Conservation (phyloP, 306 rosid genomes). For the Calophaca sinica region DNA sequence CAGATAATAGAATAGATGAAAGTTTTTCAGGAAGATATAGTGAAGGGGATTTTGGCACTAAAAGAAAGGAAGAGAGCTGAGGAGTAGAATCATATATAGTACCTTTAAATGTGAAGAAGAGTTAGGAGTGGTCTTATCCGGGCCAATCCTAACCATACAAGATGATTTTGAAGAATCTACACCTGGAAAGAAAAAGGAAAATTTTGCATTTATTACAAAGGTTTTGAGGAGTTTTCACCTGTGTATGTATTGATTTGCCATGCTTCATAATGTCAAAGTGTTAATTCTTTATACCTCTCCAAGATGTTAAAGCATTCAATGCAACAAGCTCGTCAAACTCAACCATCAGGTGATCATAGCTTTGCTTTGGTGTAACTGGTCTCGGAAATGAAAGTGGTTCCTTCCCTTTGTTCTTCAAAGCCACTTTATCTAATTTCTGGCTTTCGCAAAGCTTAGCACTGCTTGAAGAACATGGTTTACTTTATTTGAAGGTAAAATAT, state of each 20-base stretch:
- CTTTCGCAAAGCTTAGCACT: slow-evolving; percentile 34
- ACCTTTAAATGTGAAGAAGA: too few relatives aligned
- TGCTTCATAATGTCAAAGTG: background rate
- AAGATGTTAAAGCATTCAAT: background rate
- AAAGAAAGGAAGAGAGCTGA: too few relatives aligned
- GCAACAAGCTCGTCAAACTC: background rate
- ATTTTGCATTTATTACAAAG: background rate
- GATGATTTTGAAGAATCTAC: too few relatives aligned
- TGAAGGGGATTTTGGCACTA: too few relatives aligned
- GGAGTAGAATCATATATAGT: too few relatives aligned
- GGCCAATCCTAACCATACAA: too few relatives aligned
- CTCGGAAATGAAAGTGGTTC: background rate
- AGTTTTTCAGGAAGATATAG: too few relatives aligned
- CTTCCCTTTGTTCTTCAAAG: background rate
- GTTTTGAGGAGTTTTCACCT: background rate
- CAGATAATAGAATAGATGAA: too few relatives aligned
- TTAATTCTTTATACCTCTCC: slow-evolving; percentile 26
- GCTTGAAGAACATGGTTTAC: slow-evolving; percentile 9
- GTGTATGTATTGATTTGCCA: background rate
- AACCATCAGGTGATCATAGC: background rate
- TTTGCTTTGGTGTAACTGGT: background rate
- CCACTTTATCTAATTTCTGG: background rate
- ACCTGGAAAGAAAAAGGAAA: too few relatives aligned
- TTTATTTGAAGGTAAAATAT: background rate
- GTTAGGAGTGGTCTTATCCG: too few relatives aligned